Conservation (phyloP, 2,329 filamentous ascomycete genomes). For the Fusarium ambrosium region DNA sequence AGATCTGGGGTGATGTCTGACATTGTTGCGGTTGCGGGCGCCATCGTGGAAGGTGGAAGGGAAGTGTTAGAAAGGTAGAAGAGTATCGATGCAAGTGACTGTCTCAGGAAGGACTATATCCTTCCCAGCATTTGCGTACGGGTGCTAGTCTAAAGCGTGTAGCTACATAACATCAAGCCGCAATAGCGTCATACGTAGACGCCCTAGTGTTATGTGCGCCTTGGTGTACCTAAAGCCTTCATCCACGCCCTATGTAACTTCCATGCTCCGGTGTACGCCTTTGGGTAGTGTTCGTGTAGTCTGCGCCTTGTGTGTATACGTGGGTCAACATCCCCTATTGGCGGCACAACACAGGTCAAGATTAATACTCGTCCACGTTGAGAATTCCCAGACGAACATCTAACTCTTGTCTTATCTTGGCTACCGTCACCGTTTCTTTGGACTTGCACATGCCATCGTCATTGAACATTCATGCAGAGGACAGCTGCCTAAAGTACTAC, state of each 20-base stretch:
- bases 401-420: too few relatives aligned
- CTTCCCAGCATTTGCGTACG: not conserved
- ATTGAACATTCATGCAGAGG: not conserved
- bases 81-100: not conserved
- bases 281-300: not conserved
- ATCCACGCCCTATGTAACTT: not conserved
- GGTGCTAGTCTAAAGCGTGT: not conserved
- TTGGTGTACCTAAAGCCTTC: not conserved
- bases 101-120: not conserved
- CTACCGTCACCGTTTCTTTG: not conserved
- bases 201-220: not conserved
- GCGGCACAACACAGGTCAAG: not conserved
- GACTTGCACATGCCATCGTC: not conserved
- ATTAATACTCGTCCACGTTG: not conserved
- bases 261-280: not conserved
- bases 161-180: not conserved
- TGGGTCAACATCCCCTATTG: not conserved
- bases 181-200: not conserved
- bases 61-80: not conserved
- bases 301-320: not conserved
- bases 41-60: not conserved
- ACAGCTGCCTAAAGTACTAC: conserved; percentile 1
- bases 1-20: not conserved
- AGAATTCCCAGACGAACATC: not conserved
- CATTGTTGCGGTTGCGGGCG: too few relatives aligned